Evolutionary conservation across 148 eudicot species (phyloP).

Genomic region (Simmondsia chinensis): DNA sequence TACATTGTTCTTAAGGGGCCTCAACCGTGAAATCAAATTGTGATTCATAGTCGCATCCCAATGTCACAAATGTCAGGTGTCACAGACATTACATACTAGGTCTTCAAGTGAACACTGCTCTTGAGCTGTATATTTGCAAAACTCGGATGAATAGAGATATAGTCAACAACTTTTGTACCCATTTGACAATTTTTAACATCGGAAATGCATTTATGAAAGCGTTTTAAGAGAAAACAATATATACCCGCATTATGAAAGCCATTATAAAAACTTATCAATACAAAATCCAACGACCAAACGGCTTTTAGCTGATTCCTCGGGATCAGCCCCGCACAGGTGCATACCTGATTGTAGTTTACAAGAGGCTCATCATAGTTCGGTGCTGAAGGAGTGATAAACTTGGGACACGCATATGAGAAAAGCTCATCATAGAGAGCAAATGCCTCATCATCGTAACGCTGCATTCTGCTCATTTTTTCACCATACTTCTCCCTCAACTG

Average conservation of each 20-base stretch:
- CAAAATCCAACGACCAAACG: neutral
- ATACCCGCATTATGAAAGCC: neutral
- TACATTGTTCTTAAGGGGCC: no score
- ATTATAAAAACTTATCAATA: neutral
- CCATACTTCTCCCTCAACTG: constrained; percentile 91
- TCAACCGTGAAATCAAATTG: no score
- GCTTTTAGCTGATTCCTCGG: no score
- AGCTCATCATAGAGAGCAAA: constrained; percentile 89
- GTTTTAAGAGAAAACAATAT: no score
- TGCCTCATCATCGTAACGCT: constrained; percentile 83
- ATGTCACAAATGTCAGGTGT: no score
- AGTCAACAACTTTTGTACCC: no score
- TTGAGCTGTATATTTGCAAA: no score
- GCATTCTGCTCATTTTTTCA: constrained; percentile 94
- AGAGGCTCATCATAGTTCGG: constrained; percentile 93
- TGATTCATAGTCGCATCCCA: no score
- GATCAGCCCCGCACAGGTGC: neutral
- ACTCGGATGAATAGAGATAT: no score
- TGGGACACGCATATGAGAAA: constrained; percentile 97
- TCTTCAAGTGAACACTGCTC: no score
- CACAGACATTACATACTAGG: neutral
- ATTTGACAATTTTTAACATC: no score
- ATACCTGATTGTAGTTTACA: constrained; percentile 90
- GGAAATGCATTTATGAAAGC: no score
- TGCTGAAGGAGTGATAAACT: constrained; percentile 91